Evolutionary conservation across 768 basidiomycete genomes (phyloP).

Genomic region (Rhizopogon rudus): DNA sequence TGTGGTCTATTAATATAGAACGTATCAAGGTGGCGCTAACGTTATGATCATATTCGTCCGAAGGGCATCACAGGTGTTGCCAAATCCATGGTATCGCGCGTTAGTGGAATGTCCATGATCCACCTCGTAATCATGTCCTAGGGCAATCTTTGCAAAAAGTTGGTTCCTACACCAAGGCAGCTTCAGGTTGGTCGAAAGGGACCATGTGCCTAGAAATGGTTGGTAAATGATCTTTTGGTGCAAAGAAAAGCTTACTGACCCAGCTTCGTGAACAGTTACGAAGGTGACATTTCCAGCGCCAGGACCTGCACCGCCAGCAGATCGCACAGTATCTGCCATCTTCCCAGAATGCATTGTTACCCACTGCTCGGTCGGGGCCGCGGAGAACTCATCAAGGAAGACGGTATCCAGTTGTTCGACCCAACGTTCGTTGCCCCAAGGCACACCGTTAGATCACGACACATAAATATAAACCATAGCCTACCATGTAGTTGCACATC

Average conservation of each 20-base stretch:
- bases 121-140: slow-evolving; percentile 60
- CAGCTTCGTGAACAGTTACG: slow-evolving; percentile 73
- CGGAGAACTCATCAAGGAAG: slow-evolving; percentile 58
- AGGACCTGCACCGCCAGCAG: slow-evolving; percentile 57
- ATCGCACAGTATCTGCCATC: slow-evolving; percentile 63
- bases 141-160: not conserved
- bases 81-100: slow-evolving; percentile 3
- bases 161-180: slow-evolving; percentile 54
- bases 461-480: slow-evolving; percentile 13
- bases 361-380: slow-evolving; percentile 50
- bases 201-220: slow-evolving; percentile 71
- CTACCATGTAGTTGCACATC: slow-evolving; percentile 83
- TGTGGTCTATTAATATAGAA: not conserved
- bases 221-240: not conserved
- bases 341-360: slow-evolving; percentile 45
- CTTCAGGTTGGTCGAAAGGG: slow-evolving; percentile 86
- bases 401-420: slow-evolving; percentile 54
- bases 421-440: slow-evolving; percentile 59
- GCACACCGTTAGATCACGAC: not conserved
- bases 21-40: not conserved
- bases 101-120: slow-evolving; percentile 49
- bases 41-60: not conserved
- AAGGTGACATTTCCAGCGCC: slow-evolving; percentile 85
- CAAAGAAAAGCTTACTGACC: slow-evolving; percentile 41
- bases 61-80: not conserved